phyloP scores from a whole-genome alignment of 805 yeast species.

The Wickerhamiella spandovensis region DNA sequence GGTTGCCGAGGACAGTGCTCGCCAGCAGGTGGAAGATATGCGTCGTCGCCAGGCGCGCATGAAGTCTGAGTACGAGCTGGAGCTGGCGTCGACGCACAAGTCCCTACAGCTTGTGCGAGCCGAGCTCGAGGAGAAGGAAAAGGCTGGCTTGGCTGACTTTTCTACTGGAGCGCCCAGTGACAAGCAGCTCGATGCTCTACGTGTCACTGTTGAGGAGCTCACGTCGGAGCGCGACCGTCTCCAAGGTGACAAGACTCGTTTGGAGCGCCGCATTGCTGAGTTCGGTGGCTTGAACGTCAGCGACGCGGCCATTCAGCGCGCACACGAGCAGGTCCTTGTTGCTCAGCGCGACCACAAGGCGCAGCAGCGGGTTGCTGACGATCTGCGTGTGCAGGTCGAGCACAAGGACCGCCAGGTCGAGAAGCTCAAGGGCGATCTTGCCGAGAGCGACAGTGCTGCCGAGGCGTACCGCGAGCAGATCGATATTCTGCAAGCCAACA shows the following conservation, averaged over 20 bases:
- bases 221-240: slow-evolving; percentile 50
- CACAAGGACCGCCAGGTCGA: slow-evolving; percentile 20
- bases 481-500: slow-evolving; percentile 20
- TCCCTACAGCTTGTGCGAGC: not conserved
- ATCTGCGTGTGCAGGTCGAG: slow-evolving; percentile 15
- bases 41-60: slow-evolving; percentile 5
- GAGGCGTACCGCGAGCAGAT: slow-evolving; percentile 29
- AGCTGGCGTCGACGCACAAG: slow-evolving; percentile 3
- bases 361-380: slow-evolving; percentile 15
- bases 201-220: slow-evolving; percentile 47
- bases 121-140: not conserved
- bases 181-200: slow-evolving; percentile 40
- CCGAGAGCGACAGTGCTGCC: slow-evolving; percentile 36
- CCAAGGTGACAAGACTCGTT: slow-evolving; percentile 34
- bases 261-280: slow-evolving; percentile 34
- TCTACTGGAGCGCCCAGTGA: too few relatives aligned
- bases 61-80: slow-evolving; percentile 9
- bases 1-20: slow-evolving; percentile 44
- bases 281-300: slow-evolving; percentile 30
- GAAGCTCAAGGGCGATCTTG: slow-evolving; percentile 37
- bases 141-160: not conserved
- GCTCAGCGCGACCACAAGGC: slow-evolving; percentile 18
- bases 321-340: slow-evolving; percentile 27
- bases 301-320: slow-evolving; percentile 11
- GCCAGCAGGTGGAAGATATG: slow-evolving; percentile 28